Evolutionary conservation across 2,329 filamentous ascomycete species (phyloP).

Genomic region (Botryotinia globosa): DNA sequence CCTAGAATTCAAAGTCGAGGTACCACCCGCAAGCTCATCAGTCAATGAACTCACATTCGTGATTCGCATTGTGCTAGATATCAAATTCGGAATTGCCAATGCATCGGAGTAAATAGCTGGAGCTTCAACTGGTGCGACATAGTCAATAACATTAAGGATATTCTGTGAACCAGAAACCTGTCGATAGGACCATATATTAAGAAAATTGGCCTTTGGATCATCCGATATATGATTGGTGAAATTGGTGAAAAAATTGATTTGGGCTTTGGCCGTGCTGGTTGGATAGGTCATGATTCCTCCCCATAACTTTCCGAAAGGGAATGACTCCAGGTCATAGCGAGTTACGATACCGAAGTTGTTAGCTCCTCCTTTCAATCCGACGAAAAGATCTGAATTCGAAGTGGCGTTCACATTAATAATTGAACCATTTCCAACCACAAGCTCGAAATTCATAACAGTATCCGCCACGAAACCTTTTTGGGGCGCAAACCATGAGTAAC

Average conservation of each 20-base stretch:
- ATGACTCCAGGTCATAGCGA: neutral
- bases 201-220: neutral
- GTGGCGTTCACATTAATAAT: slow-evolving; percentile 22
- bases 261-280: neutral
- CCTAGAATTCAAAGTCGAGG: neutral
- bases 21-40: neutral
- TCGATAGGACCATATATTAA: neutral
- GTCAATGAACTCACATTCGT: slow-evolving; percentile 19
- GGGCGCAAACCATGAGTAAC: neutral
- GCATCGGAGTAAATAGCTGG: neutral
- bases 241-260: neutral
- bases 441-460: neutral
- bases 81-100: slow-evolving; percentile 5
- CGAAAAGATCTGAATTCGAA: slow-evolving; percentile 17
- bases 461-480: slow-evolving; percentile 1
- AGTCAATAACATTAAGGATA: neutral
- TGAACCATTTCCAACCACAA: neutral
- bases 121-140: neutral
- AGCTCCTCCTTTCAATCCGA: slow-evolving; percentile 21
- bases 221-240: neutral
- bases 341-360: slow-evolving; percentile 20
- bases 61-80: slow-evolving; percentile 22
- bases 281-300: slow-evolving; percentile 1
- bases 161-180: neutral
- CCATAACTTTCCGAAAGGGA: neutral